These are phyloP conservation scores for Brettanomyces anomalus DNA, from an alignment of 805 yeast genomes.

Conservation along the genomic window DNA sequence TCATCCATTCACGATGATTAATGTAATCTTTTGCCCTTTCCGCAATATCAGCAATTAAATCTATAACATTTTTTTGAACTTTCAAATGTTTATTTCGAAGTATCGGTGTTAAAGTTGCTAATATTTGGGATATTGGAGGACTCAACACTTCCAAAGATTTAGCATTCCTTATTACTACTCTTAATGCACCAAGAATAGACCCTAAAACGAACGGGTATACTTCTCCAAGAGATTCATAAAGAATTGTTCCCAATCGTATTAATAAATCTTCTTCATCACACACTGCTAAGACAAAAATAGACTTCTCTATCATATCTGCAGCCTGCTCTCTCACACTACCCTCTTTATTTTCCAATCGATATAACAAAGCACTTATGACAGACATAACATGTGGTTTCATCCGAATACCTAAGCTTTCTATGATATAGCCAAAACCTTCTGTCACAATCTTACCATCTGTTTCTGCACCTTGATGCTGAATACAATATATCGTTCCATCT, in stretches of 20 bases:
- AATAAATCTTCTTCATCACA: conserved; percentile 60
- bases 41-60: conserved; percentile 76
- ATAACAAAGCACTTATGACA: conserved; percentile 62
- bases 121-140: conserved; percentile 74
- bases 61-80: conserved; percentile 79
- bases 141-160: conserved; percentile 48
- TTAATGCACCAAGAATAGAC: conserved; percentile 66
- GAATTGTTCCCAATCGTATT: conserved; percentile 59
- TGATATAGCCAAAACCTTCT: conserved; percentile 54
- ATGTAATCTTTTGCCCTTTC: conserved; percentile 70
- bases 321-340: conserved; percentile 77
- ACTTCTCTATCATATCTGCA: conserved; percentile 59
- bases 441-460: conserved; percentile 39
- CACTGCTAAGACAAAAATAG: conserved; percentile 56
- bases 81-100: conserved; percentile 81
- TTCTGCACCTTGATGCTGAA: conserved; percentile 65
- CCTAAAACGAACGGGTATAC: conserved; percentile 91
- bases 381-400: conserved; percentile 65
- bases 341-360: conserved; percentile 60
- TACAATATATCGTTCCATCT: conserved; percentile 74
- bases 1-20: conserved; percentile 94
- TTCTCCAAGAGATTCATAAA: conserved; percentile 90
- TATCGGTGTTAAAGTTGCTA: conserved; percentile 88
- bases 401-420: conserved; percentile 52
- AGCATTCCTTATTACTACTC: conserved; percentile 49